Evolutionary conservation across 805 yeast species (phyloP), one percentile per base, ranked within the genome.

Genomic region (Yamadazyma scolyti): DNA sequence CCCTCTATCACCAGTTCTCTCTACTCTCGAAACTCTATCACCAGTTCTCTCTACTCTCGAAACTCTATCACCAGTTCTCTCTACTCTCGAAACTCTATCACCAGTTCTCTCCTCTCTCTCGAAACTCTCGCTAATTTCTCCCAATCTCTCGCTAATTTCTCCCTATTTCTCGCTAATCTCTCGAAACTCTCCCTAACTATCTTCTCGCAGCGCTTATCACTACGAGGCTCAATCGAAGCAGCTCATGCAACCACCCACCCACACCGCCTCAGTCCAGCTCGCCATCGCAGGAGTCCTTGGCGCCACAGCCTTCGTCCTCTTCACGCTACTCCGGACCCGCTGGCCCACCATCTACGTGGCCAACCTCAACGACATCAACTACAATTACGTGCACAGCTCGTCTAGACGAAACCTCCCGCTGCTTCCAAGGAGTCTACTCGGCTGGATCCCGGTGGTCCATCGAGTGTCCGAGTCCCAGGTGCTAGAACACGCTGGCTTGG

Each of bases 331-430:
- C 26, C 62, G 96, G 26, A 73, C 76, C 31, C 71, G 75, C 31
- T 82, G 86, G 67, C 94, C 95, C 16, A 80, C 79, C 47, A 68
- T 90, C 13, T 90, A 86, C 47, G 89, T 89, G 39, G 93, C 96
- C 8, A 72, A 96, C 42, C 65, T 75, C 39, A 63, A 73, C 42
- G 69, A 75, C 33, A 57, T 68, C 33, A 66, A 58, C 31, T 35
- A 52, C 48, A 43, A 68, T 50, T 55, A 65, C 49, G 36, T 69
- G 30, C 65, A 71, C 51, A 54, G 67, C 37, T 54, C 55, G 5
- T 54, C 74, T 19, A 52, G 76, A 27, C 65, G 59, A 19, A 71
- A 68, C 18, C 67, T 83, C 7, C 95, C 93, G 3, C 48, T 55
- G 19, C 61, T 85, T 12, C 79, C 84, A 5, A 54, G 53, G 22